Evolutionary conservation across 345 rosid genomes (phyloP).

Genomic region (Stellera chamaejasme): DNA sequence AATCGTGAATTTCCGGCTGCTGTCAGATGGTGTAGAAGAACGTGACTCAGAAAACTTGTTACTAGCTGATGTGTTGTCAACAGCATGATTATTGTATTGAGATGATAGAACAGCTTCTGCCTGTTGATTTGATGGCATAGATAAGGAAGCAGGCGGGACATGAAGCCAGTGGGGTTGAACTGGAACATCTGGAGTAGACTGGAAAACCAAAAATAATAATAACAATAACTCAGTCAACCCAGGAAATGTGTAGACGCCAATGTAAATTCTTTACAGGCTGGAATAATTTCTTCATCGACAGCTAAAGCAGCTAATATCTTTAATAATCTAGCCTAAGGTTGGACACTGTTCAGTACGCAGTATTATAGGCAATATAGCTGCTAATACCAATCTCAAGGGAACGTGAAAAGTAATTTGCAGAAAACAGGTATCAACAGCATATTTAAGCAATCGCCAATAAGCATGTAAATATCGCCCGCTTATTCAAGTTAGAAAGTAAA

Average conservation of each 20-base stretch:
- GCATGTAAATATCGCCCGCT: no score
- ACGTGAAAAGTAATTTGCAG: no score
- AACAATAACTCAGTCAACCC: slow-evolving; percentile 3
- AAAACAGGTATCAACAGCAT: no score
- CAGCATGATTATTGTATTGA: slow-evolving; percentile 44
- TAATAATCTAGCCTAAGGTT: no score
- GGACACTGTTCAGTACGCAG: no score
- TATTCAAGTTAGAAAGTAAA: not conserved
- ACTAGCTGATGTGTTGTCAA: slow-evolving; percentile 37
- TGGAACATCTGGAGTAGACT: slow-evolving; percentile 70
- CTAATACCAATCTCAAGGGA: no score
- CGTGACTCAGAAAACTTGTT: slow-evolving; percentile 43
- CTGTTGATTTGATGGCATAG: slow-evolving; percentile 62
- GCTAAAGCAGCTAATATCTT: no score
- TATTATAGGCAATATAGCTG: no score
- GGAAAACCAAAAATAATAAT: slow-evolving; percentile 19
- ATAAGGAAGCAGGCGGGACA: slow-evolving; percentile 48
- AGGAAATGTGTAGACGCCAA: no score
- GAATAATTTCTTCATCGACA: no score
- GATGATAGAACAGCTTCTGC: slow-evolving; percentile 38
- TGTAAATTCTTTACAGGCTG: no score
- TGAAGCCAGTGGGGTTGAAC: slow-evolving; percentile 81
- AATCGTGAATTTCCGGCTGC: slow-evolving; percentile 21
- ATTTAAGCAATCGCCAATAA: no score
- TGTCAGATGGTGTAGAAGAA: slow-evolving; percentile 33